Evolutionary conservation across 305 asterid species (phyloP), one percentile per base, ranked within the genome.

Genomic region (Withania somnifera): DNA sequence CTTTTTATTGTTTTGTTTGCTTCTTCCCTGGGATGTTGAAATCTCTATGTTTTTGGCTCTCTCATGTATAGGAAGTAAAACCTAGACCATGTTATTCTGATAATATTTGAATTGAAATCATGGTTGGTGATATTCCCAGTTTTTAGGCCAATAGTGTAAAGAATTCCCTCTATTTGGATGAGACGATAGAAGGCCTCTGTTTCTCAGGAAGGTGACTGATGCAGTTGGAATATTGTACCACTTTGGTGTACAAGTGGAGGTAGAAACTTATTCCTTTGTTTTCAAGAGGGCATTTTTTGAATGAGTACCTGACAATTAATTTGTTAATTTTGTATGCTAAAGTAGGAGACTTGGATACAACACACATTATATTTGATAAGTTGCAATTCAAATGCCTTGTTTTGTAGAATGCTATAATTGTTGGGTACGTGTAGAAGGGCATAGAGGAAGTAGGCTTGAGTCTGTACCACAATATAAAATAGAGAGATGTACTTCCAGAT

Each of bases 271-370:
- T 89, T 91, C 94, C 64, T 94, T 93, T 83, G 88, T 93, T 82
- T 84, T 94, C 97, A 93, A 93, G 99, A 94, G 83, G 93, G 98
- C 87, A 91, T 94, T 83, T 88, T 86, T 85, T 83, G 93, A 86
- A 89, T 81, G 92, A 94, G 42, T 93, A 94, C 87, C 88, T 94
- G 82, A 89, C 88, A 87, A 87, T 92, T 82, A 95, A 94, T 90
- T 90, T 95, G 69, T 76, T 92, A 88, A 94, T 92, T 82, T 82
- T 95, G 82, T 92, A 94, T 84, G 96, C 97, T 22, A 94, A 95
- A 87, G 82, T 92, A 50, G 97, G 98, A 79, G 91, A 95, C 83
- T 83, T 92, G 56, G 84, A 82, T 80, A 85, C 91, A 15, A 91
- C 99, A 32, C 89, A 81, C 64, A 22, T 84, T 86, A 83, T 94